These are phyloP conservation scores for Neurospora sp. DNA, from an alignment of 495 filamentous ascomycete genomes.

Conservation along the genomic window DNA sequence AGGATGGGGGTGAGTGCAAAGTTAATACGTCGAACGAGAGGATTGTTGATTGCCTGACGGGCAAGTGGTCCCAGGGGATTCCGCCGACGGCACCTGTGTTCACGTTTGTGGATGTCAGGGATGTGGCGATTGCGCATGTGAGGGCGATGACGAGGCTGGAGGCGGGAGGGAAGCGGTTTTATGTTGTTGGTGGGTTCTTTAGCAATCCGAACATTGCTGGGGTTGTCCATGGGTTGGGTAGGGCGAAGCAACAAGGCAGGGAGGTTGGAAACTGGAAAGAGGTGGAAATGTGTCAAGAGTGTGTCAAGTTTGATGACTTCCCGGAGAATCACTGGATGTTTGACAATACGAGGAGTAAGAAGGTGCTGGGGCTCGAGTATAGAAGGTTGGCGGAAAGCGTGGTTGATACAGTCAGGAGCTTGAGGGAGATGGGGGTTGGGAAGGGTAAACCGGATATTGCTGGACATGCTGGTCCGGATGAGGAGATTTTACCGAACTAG, in stretches of 20 bases:
- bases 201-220: constrained; percentile 31
- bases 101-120: constrained; percentile 39
- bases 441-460: background rate
- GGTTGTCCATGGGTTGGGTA: constrained; percentile 17
- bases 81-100: constrained; percentile 33
- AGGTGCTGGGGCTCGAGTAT: constrained; percentile 31
- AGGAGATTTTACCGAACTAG: background rate
- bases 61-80: constrained; percentile 19
- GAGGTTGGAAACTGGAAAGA: background rate
- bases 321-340: constrained; percentile 28
- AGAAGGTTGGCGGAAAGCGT: constrained; percentile 26
- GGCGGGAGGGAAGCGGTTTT: constrained; percentile 35
- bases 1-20: background rate
- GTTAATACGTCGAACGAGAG: constrained; percentile 41
- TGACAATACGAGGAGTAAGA: constrained; percentile 23
- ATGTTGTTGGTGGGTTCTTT: constrained; percentile 32
- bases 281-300: background rate
- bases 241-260: constrained; percentile 9
- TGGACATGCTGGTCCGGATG: background rate
- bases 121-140: constrained; percentile 36
- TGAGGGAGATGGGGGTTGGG: background rate
- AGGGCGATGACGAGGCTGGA: constrained; percentile 27
- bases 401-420: constrained; percentile 24
- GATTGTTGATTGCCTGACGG: constrained; percentile 30
- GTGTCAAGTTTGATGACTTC: constrained; percentile 21